Evolutionary conservation across 192 early-diverging fungal species (phyloP).

Genomic region (Linnemannia exigua): DNA sequence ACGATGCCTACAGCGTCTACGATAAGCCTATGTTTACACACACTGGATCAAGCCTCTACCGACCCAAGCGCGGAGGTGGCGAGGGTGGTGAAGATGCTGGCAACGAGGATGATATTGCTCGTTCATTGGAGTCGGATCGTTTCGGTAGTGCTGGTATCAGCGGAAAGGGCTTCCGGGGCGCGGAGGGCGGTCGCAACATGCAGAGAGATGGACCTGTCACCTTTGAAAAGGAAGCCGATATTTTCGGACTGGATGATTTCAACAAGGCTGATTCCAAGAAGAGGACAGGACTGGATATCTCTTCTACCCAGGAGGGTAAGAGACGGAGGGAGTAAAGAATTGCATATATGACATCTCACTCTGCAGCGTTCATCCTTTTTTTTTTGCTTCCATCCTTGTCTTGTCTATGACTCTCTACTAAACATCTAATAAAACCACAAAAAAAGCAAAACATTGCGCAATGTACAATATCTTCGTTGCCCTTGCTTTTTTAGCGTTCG

Average conservation of each 20-base stretch:
- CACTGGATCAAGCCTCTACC: slow-evolving; percentile 80
- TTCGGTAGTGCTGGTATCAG: slow-evolving; percentile 66
- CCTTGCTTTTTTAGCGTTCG: too few species aligned
- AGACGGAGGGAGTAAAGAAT: slow-evolving; percentile 40
- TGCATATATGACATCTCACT: background rate
- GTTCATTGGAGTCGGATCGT: slow-evolving; percentile 75
- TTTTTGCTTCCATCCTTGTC: background rate
- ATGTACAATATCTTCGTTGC: background rate
- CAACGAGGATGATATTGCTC: slow-evolving; percentile 76
- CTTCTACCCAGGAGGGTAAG: slow-evolving; percentile 43
- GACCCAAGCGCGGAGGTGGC: slow-evolving; percentile 76
- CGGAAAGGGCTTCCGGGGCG: slow-evolving; percentile 75
- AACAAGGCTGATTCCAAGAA: slow-evolving; percentile 53
- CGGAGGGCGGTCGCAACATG: slow-evolving; percentile 69
- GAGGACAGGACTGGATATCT: slow-evolving; percentile 36
- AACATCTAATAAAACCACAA: background rate
- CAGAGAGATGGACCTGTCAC: slow-evolving; percentile 88
- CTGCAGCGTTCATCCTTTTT: background rate
- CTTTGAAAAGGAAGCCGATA: slow-evolving; percentile 93
- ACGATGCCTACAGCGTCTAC: slow-evolving; percentile 94
- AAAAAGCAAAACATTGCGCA: background rate
- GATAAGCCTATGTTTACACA: slow-evolving; percentile 95
- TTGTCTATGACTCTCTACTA: background rate
- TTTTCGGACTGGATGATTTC: slow-evolving; percentile 94
- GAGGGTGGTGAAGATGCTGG: slow-evolving; percentile 73